Evolutionary conservation across 2,329 filamentous ascomycete species (phyloP).

Genomic region (Tothia fuscella): DNA sequence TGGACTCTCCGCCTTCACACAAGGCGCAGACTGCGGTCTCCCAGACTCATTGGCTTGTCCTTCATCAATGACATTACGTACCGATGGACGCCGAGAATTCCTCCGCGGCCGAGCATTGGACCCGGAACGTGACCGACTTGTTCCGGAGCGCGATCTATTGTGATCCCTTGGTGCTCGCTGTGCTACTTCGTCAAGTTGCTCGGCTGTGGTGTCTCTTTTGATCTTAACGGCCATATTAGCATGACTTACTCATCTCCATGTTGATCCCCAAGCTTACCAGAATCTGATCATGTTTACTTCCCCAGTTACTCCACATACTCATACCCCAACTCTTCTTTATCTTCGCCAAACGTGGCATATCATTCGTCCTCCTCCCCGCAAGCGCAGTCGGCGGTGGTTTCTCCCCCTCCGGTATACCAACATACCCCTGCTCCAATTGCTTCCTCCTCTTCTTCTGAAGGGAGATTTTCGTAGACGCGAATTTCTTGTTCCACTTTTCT

Average conservation of each 20-base stretch:
- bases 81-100: slow-evolving; percentile 15
- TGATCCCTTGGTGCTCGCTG: slow-evolving; percentile 22
- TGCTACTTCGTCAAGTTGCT: slow-evolving; percentile 18
- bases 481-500: slow-evolving; percentile 60
- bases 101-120: slow-evolving; percentile 11
- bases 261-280: slow-evolving; percentile 43
- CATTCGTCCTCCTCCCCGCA: slow-evolving; percentile 48
- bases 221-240: neutral
- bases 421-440: slow-evolving; percentile 61
- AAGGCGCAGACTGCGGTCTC: neutral
- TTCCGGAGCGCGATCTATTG: slow-evolving; percentile 18
- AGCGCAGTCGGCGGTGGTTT: slow-evolving; percentile 73
- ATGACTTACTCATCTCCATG: neutral
- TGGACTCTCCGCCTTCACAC: slow-evolving; percentile 13
- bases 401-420: slow-evolving; percentile 52
- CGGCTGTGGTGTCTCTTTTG: slow-evolving; percentile 13
- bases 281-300: slow-evolving; percentile 74
- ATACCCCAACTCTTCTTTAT: slow-evolving; percentile 59
- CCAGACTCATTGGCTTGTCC: slow-evolving; percentile 31
- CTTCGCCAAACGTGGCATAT: slow-evolving; percentile 41
- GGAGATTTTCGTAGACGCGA: slow-evolving; percentile 53
- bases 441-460: slow-evolving; percentile 61
- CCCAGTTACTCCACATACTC: slow-evolving; percentile 77
- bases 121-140: slow-evolving; percentile 20
- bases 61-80: slow-evolving; percentile 39